Conservation (phyloP, 345 rosid genomes). For the Eucalyptus dawsonii region DNA sequence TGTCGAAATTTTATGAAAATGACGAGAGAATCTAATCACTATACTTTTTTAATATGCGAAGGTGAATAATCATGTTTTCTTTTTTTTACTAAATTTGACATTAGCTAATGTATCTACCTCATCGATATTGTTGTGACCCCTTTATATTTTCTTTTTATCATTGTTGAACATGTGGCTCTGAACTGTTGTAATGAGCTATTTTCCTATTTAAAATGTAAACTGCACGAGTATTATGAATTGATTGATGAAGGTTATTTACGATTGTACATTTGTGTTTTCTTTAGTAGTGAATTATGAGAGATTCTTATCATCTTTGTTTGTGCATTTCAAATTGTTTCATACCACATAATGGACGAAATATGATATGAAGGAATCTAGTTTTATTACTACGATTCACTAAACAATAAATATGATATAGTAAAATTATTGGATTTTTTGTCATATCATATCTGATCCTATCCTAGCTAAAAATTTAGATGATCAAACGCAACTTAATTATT, state of each 20-base stretch:
- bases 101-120: no score
- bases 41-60: no score
- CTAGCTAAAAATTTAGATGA: background rate
- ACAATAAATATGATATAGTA: background rate
- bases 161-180: no score
- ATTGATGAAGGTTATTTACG: background rate
- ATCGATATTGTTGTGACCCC: no score
- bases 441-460: background rate
- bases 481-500: background rate
- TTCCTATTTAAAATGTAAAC: background rate
- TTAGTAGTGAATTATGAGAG: background rate
- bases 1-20: no score
- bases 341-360: background rate
- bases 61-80: no score
- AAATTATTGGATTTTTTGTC: background rate
- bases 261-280: background rate
- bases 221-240: background rate
- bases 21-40: no score
- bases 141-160: no score
- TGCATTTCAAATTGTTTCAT: background rate
- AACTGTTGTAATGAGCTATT: background rate
- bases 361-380: background rate
- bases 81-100: no score
- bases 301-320: background rate
- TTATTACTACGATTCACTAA: background rate